Evolutionary conservation across 257 asterid species (phyloP), one percentile per base, ranked within the genome.

Genomic region (Lycium barbarum): DNA sequence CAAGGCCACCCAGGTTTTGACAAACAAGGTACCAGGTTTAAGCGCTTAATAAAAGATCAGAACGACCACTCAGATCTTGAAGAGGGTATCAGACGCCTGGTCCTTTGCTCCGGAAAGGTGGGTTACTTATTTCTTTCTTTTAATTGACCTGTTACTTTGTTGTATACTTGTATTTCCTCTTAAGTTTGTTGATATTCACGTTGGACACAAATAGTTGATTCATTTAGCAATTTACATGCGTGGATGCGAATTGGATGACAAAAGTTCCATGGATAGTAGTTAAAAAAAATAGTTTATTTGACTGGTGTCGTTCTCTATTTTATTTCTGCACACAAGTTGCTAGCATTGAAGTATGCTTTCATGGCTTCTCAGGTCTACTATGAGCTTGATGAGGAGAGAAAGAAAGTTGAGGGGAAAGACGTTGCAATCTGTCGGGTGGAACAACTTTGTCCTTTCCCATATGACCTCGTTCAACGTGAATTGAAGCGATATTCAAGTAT

Each of bases 21-120:
- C 90, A 96, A 96, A 86, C 99, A 94, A 90, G 99, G 99, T 61
- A 96, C 99, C 89, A 90, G 99, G 87, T 96, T 96, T 89, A 96
- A 96, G 89, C 99, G 98, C 57, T 96, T 94, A 15, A 94, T 96
- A 73, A 96, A 94, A 88, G 99, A 96, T 90, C 98, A 90, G 89
- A 96, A 90, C 81, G 86, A 86, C 66, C 98, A 94, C 90, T 90
- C 96, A 12, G 95, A 92, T 86, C 95, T 88, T 74, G 98, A 93
- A 86, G 96, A 93, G 91, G 98, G 98, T 84, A 94, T 96, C 82
- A 87, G 90, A 82, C 96, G 98, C 13, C 90, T 96, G 61, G 80
- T 94, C 86, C 98, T 96, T 85, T 96, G 99, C 95, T 96, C 98
- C 0, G 98, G 98, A 85, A 94, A 96, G 99, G 99, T 94, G 71